Percentiles rank a stretch among this genome's conserved stretches.
These are phyloP conservation scores for Eutrema japonicum DNA, from an alignment of 345 rosid genomes.

Conservation along the genomic window DNA sequence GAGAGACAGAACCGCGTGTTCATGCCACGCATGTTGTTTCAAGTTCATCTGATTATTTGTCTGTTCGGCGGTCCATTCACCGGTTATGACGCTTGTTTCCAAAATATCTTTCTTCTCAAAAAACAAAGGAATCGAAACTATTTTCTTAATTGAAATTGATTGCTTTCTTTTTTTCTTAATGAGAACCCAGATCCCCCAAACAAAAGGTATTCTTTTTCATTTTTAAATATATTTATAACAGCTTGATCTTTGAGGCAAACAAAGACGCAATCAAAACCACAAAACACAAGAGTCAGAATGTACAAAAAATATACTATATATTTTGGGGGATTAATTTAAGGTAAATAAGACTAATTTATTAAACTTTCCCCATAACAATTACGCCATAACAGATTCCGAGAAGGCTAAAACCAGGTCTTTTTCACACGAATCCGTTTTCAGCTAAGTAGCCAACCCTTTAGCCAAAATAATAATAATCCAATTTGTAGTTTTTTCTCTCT, in stretches of 20 bases:
- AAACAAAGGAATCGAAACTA: background rate
- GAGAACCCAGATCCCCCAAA: background rate
- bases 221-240: background rate
- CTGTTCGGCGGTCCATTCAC: slow-evolving; percentile 30
- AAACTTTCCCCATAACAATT: background rate
- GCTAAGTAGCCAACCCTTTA: too few species aligned
- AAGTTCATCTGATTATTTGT: slow-evolving; percentile 15
- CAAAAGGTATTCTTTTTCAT: background rate
- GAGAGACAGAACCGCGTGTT: slow-evolving; percentile 23
- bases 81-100: slow-evolving; percentile 31
- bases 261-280: slow-evolving; percentile 9
- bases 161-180: background rate
- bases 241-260: slow-evolving; percentile 26
- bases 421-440: background rate
- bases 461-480: too few species aligned
- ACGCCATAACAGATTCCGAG: slow-evolving; percentile 10
- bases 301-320: background rate
- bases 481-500: too few species aligned
- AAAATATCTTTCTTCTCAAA: background rate
- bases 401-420: background rate
- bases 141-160: background rate
- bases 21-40: slow-evolving; percentile 45
- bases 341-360: background rate
- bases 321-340: background rate
- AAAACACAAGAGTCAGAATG: slow-evolving; percentile 31